Base-by-base conservation (phyloP, 2,329 filamentous ascomycete genomes). In the Ceratocystis colombiana region DNA sequence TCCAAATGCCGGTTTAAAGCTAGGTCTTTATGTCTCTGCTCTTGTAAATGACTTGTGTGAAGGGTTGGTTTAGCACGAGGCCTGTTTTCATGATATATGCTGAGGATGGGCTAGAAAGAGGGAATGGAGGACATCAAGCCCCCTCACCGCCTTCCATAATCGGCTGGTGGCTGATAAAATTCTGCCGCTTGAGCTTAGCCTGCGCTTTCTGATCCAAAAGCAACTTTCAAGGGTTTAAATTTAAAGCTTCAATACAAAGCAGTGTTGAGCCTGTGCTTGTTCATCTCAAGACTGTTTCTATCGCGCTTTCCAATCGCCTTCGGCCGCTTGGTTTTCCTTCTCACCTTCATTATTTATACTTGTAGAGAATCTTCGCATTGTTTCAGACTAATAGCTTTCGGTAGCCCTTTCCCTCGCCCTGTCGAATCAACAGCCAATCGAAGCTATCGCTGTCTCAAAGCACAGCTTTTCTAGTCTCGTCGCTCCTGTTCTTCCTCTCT, bases 141-240 rank as follows among this genome's bases (percentile, higher is more conserved):
- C n/a, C 8, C 44, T 50, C 61, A 63, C 61, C 61, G 61, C 61
- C 41, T 63, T 63, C 61, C 8, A 28, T 10, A 63, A 63, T 63
- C 33, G 25, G 61, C 37, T 12, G 33, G 28, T 63, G 61, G 44
- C 44, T 28, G 25, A 20, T 28, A 17, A 20, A 30, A 63, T 63
- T 63, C 44, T 63, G 61, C 61, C 61, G 28, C 44, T 10, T 17
- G 25, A 63, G 25, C 25, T 48, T 17, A 41, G 59, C 25, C n/a
- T 37, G 59, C 46, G 53, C 53, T 28, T 57, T n/a, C 55, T 30
- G 8, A 5, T 28, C 55, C 28, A 59, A 37, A 59, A 37, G 30
- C 22, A 33, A 5, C 53, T 17, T 7, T 17, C 53, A 30, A 28
- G 6, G 12, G 12, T 30, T 33, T 25, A 30, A 25, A 22, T 25